Evolutionary conservation across 140 eudicot genomes (phyloP).

Genomic region (Oenanthe javanica): DNA sequence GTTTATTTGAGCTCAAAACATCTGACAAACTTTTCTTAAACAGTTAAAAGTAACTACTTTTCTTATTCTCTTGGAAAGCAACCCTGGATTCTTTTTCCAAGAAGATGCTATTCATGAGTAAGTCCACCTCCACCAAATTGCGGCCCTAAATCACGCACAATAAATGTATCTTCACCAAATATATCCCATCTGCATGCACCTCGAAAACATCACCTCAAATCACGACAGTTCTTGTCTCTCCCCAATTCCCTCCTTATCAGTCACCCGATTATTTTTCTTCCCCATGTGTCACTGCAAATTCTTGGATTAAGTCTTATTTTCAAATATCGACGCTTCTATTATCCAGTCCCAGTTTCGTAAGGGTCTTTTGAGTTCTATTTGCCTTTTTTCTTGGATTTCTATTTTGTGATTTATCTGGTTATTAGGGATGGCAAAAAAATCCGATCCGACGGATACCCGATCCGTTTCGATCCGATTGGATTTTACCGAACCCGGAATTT

Average conservation of each 20-base stretch:
- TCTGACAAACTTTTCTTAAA: too few relatives aligned
- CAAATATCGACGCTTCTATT: neutral
- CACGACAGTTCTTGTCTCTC: constrained; percentile 70
- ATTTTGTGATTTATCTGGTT: neutral
- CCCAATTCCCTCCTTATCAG: constrained; percentile 74
- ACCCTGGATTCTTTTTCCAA: too few relatives aligned
- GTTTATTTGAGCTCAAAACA: too few relatives aligned
- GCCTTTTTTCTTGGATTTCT: neutral
- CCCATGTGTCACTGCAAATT: neutral
- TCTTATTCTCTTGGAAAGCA: too few relatives aligned
- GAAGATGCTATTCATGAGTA: neutral
- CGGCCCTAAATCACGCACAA: neutral
- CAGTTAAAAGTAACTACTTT: too few relatives aligned
- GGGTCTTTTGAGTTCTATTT: neutral
- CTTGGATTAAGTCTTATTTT: neutral
- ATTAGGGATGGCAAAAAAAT: too few relatives aligned
- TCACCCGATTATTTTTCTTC: neutral
- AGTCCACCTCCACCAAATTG: neutral
- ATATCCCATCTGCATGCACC: constrained; percentile 46
- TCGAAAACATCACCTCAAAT: constrained; percentile 56
- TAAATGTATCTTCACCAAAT: constrained; percentile 44
- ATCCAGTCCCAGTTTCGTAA: neutral
- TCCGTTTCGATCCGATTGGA: too few relatives aligned
- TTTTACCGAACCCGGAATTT: too few relatives aligned
- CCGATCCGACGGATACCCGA: too few relatives aligned